A percentile compares a stretch with the other conserved stretches of the same genome.
Evolutionary conservation across 805 yeast genomes (phyloP).

Genomic region (Martiniozyma abietophila): DNA sequence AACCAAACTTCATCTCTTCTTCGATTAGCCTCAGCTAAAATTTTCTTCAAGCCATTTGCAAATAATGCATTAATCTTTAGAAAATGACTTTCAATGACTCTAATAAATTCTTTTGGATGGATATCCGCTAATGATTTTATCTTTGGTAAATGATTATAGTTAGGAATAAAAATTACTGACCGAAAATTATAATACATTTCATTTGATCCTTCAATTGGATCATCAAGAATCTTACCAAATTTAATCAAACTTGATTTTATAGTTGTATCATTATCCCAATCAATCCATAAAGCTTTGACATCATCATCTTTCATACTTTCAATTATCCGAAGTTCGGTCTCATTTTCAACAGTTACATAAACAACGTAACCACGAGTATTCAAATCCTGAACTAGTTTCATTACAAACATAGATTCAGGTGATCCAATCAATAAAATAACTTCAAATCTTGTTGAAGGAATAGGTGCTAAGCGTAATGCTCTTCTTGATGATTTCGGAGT

Average conservation of each 20-base stretch:
- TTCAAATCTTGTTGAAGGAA: slow-evolving; percentile 58
- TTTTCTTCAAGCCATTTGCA: slow-evolving; percentile 22
- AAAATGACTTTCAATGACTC: slow-evolving; percentile 21
- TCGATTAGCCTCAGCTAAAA: slow-evolving; percentile 23
- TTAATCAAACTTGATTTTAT: slow-evolving; percentile 40
- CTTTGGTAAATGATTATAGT: slow-evolving; percentile 30
- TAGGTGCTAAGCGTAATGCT: slow-evolving; percentile 2
- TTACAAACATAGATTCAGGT: slow-evolving; percentile 63
- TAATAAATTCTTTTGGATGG: slow-evolving; percentile 20
- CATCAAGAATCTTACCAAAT: slow-evolving; percentile 38
- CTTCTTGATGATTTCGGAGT: too few relatives aligned
- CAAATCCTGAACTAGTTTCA: slow-evolving; percentile 62
- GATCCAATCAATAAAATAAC: slow-evolving; percentile 70
- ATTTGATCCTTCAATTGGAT: slow-evolving; percentile 34
- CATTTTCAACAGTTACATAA: slow-evolving; percentile 62
- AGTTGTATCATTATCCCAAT: slow-evolving; percentile 32
- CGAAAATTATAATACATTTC: slow-evolving; percentile 48
- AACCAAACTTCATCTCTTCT: slow-evolving; percentile 12
- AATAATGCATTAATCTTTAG: slow-evolving; percentile 19
- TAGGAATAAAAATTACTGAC: slow-evolving; percentile 67
- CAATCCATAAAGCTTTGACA: slow-evolving; percentile 54
- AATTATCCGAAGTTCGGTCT: slow-evolving; percentile 43
- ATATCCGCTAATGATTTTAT: slow-evolving; percentile 21
- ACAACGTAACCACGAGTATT: slow-evolving; percentile 77
- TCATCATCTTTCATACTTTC: slow-evolving; percentile 58